These are phyloP conservation scores for Debaryomyces sp. DNA, from an alignment of 1,139 yeast genomes.

Conservation along the genomic window DNA sequence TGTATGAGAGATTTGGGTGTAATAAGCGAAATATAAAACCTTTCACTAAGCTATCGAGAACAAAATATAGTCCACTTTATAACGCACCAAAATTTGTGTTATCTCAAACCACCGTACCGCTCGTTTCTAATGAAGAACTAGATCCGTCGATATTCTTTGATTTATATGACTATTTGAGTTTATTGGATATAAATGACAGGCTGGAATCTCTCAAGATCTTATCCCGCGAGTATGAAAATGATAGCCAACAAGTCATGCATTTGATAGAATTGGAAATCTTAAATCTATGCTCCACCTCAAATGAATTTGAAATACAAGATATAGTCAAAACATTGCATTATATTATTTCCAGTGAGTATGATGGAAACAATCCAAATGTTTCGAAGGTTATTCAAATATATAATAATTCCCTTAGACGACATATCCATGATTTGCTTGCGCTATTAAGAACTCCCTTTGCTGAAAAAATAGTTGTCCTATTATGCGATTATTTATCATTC, in stretches of 20 bases:
- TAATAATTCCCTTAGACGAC: not conserved
- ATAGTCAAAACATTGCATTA: slow-evolving; percentile 8
- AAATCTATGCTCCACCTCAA: not conserved
- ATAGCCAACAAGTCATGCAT: not conserved
- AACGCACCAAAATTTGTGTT: not conserved
- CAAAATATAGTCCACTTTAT: not conserved
- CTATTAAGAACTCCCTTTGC: not conserved
- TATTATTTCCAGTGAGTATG: slow-evolving; percentile 10
- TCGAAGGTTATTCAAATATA: slow-evolving; percentile 5
- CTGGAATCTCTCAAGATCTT: not conserved
- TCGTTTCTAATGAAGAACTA: not conserved
- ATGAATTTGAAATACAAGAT: slow-evolving; percentile 1
- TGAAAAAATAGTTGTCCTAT: not conserved
- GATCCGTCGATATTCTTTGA: slow-evolving; percentile 1
- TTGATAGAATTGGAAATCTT: slow-evolving; percentile 4
- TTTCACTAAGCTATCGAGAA: not conserved
- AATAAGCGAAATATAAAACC: not conserved
- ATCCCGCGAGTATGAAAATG: not conserved
- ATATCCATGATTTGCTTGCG: slow-evolving; percentile 3
- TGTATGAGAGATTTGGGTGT: not conserved
- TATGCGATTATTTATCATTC: slow-evolving; percentile 11
- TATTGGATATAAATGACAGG: not conserved
- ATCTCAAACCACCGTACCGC: not conserved
- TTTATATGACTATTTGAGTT: not conserved
- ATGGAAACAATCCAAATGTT: slow-evolving; percentile 6